A percentile compares a stretch with the other conserved stretches of the same genome.
Conservation (phyloP, 768 basidiomycete species). For the Leccinum subtestaceum region DNA sequence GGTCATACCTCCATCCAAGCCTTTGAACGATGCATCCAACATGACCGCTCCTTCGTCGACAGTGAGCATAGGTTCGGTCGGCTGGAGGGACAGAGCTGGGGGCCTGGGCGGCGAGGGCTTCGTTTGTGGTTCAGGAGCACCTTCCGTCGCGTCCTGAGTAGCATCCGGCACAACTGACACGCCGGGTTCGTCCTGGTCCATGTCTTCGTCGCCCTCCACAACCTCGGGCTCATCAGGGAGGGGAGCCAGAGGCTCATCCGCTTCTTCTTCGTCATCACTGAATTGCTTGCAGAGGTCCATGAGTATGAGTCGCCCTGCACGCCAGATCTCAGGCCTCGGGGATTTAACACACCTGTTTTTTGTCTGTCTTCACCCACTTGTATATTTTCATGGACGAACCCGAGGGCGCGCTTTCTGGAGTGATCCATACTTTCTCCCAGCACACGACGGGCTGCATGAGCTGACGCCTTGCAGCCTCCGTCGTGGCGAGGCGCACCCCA, state of each 20-base stretch:
- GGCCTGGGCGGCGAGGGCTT: conserved; percentile 70
- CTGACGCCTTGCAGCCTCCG: conserved; percentile 77
- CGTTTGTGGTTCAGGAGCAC: conserved; percentile 49
- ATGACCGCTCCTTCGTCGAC: conserved; percentile 39
- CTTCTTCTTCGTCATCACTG: conserved; percentile 80
- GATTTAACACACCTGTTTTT: conserved; percentile 55
- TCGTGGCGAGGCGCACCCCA: conserved; percentile 71
- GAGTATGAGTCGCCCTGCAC: background rate
- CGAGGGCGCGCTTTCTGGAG: conserved; percentile 52
- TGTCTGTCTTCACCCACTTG: conserved; percentile 81
- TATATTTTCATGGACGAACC: conserved; percentile 63
- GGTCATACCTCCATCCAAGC: conserved; percentile 46
- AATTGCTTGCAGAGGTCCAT: conserved; percentile 59
- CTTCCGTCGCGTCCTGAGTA: conserved; percentile 39
- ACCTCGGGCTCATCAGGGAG: conserved; percentile 76
- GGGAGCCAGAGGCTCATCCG: conserved; percentile 77
- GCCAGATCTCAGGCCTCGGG: background rate
- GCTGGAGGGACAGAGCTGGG: conserved; percentile 54
- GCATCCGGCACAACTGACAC: conserved; percentile 41
- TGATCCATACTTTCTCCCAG: conserved; percentile 78
- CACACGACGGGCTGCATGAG: conserved; percentile 88
- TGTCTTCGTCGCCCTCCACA: conserved; percentile 72
- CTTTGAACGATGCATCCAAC: conserved; percentile 57
- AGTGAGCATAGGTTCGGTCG: conserved; percentile 43
- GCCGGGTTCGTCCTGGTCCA: conserved; percentile 61